Conservation (phyloP, 176 grass and related monocot genomes). For the Typha latifolia region DNA sequence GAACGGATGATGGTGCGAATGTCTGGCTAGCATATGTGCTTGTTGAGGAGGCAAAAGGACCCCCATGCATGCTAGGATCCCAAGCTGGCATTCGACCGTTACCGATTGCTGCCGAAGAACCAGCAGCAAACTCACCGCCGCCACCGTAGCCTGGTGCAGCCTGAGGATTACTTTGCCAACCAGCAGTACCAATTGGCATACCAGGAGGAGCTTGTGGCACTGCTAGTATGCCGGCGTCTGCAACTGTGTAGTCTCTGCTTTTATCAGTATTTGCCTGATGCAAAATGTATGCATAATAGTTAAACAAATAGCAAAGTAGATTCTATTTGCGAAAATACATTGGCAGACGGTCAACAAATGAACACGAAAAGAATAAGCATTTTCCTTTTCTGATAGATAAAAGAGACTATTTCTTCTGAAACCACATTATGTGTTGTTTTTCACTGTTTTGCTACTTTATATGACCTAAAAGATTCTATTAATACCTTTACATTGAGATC, state of each 20-base stretch:
- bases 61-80: constrained; percentile 30
- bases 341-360: too few relatives aligned
- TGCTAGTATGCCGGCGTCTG: constrained; percentile 34
- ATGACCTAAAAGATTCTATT: constrained; percentile 34
- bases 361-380: neutral
- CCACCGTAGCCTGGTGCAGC: constrained; percentile 21
- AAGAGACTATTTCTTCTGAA: neutral
- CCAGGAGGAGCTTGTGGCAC: constrained; percentile 32
- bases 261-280: constrained; percentile 87
- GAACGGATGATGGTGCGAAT: constrained; percentile 17
- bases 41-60: constrained; percentile 27
- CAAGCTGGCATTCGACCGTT: constrained; percentile 34
- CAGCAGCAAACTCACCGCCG: too few relatives aligned
- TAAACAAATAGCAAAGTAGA: constrained; percentile 8
- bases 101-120: constrained; percentile 12
- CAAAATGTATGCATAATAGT: constrained; percentile 1
- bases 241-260: constrained; percentile 92
- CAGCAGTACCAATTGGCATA: constrained; percentile 19
- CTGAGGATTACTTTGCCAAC: constrained; percentile 52
- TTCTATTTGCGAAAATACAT: neutral
- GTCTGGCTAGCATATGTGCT: constrained; percentile 47
- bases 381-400: neutral
- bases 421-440: neutral
- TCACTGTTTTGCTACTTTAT: constrained; percentile 16
- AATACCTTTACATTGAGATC: constrained; percentile 99